phyloP scores from a whole-genome alignment of 805 yeast species.

The Wickerhamiella sergipiensis region DNA sequence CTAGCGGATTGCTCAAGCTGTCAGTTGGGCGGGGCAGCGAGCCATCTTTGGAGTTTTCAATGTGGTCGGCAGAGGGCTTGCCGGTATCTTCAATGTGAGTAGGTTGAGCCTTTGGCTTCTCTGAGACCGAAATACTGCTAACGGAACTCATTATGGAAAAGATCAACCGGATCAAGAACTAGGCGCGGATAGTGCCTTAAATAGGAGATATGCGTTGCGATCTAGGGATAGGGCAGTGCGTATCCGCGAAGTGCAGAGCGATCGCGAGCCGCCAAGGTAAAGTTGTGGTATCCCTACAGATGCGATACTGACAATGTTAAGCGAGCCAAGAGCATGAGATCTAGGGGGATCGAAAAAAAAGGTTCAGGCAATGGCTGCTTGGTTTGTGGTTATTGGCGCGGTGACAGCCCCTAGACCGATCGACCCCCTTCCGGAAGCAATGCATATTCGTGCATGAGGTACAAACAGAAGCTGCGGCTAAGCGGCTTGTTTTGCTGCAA shows the following conservation, averaged over 20 bases:
- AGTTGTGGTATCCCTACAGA: too few relatives aligned
- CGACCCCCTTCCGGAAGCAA: neutral
- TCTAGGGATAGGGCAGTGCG: too few relatives aligned
- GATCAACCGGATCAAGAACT: neutral
- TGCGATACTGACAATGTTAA: too few relatives aligned
- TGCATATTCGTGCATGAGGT: neutral
- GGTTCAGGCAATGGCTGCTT: too few relatives aligned
- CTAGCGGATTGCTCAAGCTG: conserved; percentile 17
- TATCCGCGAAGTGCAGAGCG: too few relatives aligned
- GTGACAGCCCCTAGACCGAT: too few relatives aligned
- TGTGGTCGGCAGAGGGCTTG: neutral
- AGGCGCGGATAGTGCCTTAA: too few relatives aligned
- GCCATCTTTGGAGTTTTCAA: neutral
- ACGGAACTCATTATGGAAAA: neutral
- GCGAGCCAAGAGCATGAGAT: too few relatives aligned
- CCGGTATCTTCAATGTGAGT: neutral
- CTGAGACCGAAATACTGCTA: neutral
- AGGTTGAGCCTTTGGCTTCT: neutral
- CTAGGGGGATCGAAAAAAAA: too few relatives aligned
- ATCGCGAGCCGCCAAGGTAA: too few relatives aligned
- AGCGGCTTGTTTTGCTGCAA: neutral
- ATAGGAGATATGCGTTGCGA: too few relatives aligned
- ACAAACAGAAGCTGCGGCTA: neutral
- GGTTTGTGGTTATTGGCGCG: too few relatives aligned
- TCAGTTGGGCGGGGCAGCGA: neutral